A percentile compares a stretch with the other conserved stretches of the same genome.
These are phyloP conservation scores for Calamus simplicifolius DNA, from an alignment of 176 grass and related monocot species.

Conservation along the genomic window DNA sequence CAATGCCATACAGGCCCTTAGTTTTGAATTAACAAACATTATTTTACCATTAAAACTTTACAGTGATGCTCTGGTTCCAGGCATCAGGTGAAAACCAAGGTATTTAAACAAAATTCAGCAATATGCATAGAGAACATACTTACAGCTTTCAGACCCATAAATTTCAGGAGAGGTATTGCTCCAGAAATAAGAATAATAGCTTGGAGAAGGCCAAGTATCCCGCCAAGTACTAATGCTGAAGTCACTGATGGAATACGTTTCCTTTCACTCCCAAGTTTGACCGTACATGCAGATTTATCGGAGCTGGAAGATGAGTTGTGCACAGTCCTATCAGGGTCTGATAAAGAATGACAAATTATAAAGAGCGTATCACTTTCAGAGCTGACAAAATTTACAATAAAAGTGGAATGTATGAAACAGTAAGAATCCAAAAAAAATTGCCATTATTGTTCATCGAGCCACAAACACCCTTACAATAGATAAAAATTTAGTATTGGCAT, in stretches of 20 bases:
- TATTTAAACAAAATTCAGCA: slow-evolving; percentile 13
- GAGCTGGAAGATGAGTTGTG: neutral
- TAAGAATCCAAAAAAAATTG: neutral
- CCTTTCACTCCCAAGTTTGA: neutral
- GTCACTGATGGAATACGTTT: slow-evolving; percentile 32
- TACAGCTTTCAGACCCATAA: slow-evolving; percentile 19
- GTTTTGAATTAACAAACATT: too few relatives aligned
- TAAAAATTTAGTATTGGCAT: slow-evolving; percentile 1
- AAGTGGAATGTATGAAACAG: neutral
- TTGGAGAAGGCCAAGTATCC: slow-evolving; percentile 21
- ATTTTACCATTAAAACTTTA: too few relatives aligned
- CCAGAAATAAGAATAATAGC: slow-evolving; percentile 1
- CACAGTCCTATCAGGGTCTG: neutral
- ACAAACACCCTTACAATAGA: slow-evolving; percentile 1
- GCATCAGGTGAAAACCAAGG: slow-evolving; percentile 35
- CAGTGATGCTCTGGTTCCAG: too few relatives aligned
- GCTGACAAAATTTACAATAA: slow-evolving; percentile 12
- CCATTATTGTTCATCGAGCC: neutral
- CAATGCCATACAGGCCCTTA: too few relatives aligned
- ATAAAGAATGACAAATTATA: neutral
- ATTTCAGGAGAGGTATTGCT: slow-evolving; percentile 15
- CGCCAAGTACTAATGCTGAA: slow-evolving; percentile 23
- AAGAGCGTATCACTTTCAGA: neutral
- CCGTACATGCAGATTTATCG: neutral
- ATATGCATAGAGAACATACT: neutral